These are phyloP conservation scores for Spinellus fusiger DNA, from an alignment of 192 early-diverging fungal genomes.

Conservation along the genomic window DNA sequence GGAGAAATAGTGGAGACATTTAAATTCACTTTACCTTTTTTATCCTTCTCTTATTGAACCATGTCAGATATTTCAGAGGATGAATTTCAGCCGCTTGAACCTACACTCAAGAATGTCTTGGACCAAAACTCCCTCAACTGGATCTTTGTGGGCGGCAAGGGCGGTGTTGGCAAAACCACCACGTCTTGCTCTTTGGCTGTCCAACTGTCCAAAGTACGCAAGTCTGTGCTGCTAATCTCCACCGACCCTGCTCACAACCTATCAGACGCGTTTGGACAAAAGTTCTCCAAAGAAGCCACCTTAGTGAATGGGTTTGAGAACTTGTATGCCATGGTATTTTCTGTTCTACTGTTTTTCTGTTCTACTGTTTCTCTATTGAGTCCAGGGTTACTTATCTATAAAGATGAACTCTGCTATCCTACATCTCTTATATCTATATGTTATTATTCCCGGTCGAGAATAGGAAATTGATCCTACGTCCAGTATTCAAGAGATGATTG, in stretches of 20 bases:
- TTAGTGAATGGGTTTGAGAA: slow-evolving; percentile 93
- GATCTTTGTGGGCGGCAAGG: slow-evolving; percentile 99
- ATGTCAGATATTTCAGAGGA: slow-evolving; percentile 60
- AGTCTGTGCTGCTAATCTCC: slow-evolving; percentile 94
- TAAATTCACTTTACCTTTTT: background rate
- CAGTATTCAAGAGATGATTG: slow-evolving; percentile 98
- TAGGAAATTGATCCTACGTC: slow-evolving; percentile 99
- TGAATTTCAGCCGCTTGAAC: slow-evolving; percentile 70
- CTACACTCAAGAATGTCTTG: slow-evolving; percentile 90
- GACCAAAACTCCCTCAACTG: slow-evolving; percentile 95
- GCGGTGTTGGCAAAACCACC: slow-evolving; percentile 86
- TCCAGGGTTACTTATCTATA: background rate
- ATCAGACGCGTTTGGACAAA: slow-evolving; percentile 98
- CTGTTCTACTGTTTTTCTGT: slow-evolving; percentile 2
- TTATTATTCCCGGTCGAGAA: too few relatives aligned
- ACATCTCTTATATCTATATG: background rate
- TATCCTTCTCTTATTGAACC: background rate
- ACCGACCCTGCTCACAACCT: slow-evolving; percentile 99
- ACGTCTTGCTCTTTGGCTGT: slow-evolving; percentile 87
- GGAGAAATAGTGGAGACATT: too few relatives aligned
- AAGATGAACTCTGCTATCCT: background rate
- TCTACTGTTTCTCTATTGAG: background rate
- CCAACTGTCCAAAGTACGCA: slow-evolving; percentile 84
- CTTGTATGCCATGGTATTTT: slow-evolving; percentile 97
- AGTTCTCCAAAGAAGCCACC: slow-evolving; percentile 95